phyloP scores from a whole-genome alignment of 306 rosid species.

The Vicia faba region DNA sequence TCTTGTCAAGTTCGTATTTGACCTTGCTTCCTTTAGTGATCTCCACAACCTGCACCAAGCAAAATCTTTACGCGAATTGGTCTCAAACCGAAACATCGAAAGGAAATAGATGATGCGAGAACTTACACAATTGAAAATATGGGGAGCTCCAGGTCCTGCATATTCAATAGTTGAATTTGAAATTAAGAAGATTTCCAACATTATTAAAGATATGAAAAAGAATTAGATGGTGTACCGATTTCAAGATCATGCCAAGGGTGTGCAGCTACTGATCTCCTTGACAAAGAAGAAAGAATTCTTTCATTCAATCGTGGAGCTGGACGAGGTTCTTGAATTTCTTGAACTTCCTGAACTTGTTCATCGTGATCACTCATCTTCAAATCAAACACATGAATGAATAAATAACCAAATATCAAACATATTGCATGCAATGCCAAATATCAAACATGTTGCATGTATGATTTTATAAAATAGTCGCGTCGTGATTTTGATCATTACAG shows the following conservation, averaged over 20 bases:
- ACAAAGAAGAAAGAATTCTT: slow-evolving; percentile 90
- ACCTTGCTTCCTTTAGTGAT: slow-evolving; percentile 97
- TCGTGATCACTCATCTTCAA: slow-evolving; percentile 51
- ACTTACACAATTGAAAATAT: slow-evolving; percentile 81
- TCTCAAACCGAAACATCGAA: not conserved
- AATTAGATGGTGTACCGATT: slow-evolving; percentile 50
- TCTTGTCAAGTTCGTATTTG: slow-evolving; percentile 96
- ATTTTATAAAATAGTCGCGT: no score
- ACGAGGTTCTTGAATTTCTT: slow-evolving; percentile 35
- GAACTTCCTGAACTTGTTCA: slow-evolving; percentile 23
- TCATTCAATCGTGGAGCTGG: slow-evolving; percentile 72
- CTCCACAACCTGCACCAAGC: slow-evolving; percentile 80
- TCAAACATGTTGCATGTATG: not conserved
- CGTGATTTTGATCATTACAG: no score
- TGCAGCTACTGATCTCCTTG: slow-evolving; percentile 92
- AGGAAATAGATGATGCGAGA: not conserved
- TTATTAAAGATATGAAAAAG: slow-evolving; percentile 33
- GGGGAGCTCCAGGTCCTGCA: slow-evolving; percentile 94
- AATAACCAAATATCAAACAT: not conserved
- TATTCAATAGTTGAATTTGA: slow-evolving; percentile 9
- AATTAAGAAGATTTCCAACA: slow-evolving; percentile 2
- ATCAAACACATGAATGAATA: not conserved
- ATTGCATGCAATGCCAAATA: slow-evolving; percentile 1
- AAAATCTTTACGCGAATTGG: not conserved
- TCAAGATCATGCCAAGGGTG: slow-evolving; percentile 99